Evolutionary conservation across 129 eudicot species (phyloP).

Genomic region (Flaveria brownii): DNA sequence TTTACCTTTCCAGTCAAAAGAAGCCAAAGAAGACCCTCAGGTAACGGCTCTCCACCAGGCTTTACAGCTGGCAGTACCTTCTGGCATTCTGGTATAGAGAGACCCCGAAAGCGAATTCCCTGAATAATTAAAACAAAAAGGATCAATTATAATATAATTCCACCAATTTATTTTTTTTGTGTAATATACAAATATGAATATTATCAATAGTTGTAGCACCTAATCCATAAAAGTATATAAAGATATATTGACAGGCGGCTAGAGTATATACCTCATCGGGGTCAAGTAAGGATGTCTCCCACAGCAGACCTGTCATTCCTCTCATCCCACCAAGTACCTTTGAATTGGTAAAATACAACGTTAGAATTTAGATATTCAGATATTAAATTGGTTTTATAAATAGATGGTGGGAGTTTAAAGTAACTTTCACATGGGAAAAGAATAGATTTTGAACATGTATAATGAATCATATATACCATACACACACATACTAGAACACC

Average conservation of each 20-base stretch:
- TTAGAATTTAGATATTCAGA: not conserved
- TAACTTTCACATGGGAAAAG: not conserved
- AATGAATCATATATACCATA: no score
- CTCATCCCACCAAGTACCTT: conserved; percentile 98
- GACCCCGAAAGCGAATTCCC: conserved; percentile 82
- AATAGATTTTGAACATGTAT: not conserved
- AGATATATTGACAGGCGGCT: conserved; percentile 2
- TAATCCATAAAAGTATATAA: not conserved
- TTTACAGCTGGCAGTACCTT: conserved; percentile 71
- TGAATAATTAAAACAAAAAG: conserved; percentile 22
- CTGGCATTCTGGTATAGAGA: conserved; percentile 88
- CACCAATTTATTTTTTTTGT: conserved; percentile 41
- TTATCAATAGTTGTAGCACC: not conserved
- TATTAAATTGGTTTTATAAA: not conserved
- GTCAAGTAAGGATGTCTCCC: conserved; percentile 97
- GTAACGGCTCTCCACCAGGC: conserved; percentile 85
- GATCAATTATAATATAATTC: not conserved
- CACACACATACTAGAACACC: not conserved
- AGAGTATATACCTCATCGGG: conserved; percentile 67
- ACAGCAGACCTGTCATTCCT: conserved; percentile 92
- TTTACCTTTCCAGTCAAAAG: conserved; percentile 81
- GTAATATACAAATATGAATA: not conserved
- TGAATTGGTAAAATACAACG: not conserved
- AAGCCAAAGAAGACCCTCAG: conserved; percentile 94
- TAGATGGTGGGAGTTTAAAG: not conserved